Conservation (phyloP, 2,329 filamentous ascomycete species). For the Calonectria pseudoturangicola region DNA sequence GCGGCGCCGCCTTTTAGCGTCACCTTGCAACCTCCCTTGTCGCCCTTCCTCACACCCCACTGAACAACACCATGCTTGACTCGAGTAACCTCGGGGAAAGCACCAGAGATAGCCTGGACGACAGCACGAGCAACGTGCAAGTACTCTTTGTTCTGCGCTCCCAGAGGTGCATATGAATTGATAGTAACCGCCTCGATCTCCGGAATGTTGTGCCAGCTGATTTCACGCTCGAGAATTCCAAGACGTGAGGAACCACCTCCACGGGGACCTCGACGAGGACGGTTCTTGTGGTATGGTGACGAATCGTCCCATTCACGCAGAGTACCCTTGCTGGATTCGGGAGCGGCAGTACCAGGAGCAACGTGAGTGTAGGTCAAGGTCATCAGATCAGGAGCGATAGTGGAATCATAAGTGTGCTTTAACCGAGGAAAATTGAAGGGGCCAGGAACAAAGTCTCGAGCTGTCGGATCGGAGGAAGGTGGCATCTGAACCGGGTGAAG, state of each 20-base stretch:
- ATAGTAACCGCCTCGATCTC: conserved; percentile 87
- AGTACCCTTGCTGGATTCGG: conserved; percentile 73
- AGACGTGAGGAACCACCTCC: conserved; percentile 80
- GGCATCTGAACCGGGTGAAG: conserved; percentile 95
- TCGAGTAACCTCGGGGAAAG: conserved; percentile 81
- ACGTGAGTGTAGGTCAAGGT: conserved; percentile 91
- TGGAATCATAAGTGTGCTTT: conserved; percentile 91
- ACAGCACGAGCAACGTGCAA: conserved; percentile 90
- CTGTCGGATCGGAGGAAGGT: conserved; percentile 88
- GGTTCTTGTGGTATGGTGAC: conserved; percentile 95
- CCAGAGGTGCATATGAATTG: conserved; percentile 83
- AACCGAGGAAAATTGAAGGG: conserved; percentile 92
- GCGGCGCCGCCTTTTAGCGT: conserved; percentile 87
- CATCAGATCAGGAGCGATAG: conserved; percentile 90
- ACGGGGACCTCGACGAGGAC: conserved; percentile 88
- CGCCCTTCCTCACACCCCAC: conserved; percentile 84
- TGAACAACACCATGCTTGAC: conserved; percentile 82
- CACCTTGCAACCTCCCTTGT: conserved; percentile 84
- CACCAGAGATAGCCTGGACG: conserved; percentile 89
- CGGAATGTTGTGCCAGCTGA: conserved; percentile 90
- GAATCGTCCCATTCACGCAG: conserved; percentile 91
- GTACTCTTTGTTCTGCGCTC: conserved; percentile 81
- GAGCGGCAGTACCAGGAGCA: conserved; percentile 81
- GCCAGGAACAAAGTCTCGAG: conserved; percentile 90
- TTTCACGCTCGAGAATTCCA: conserved; percentile 81